Evolutionary conservation across 441 rosid genomes (phyloP).

Genomic region (Syzygium malaccense): DNA sequence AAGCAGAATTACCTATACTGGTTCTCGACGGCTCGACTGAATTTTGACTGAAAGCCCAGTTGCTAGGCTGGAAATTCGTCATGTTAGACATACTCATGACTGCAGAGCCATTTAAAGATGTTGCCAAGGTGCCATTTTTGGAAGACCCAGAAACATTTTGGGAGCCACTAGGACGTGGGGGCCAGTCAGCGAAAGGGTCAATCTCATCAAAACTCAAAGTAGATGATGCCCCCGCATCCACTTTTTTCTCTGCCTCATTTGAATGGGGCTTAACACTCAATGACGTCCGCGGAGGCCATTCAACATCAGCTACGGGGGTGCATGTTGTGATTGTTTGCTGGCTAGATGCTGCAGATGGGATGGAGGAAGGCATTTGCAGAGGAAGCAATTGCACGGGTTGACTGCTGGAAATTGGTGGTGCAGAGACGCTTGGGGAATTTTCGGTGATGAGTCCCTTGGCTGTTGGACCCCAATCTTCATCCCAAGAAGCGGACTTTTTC

Average conservation of each 20-base stretch:
- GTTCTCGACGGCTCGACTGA: conserved; percentile 27
- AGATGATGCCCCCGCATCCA: conserved; percentile 30
- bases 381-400: conserved; percentile 33
- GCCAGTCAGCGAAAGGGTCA: conserved; percentile 93
- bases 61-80: conserved; percentile 24
- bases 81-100: conserved; percentile 19
- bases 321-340: conserved; percentile 41
- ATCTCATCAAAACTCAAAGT: conserved; percentile 50
- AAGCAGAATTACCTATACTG: conserved; percentile 21
- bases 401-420: conserved; percentile 14
- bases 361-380: conserved; percentile 30
- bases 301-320: conserved; percentile 57
- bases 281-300: conserved; percentile 81
- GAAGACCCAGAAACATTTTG: conserved; percentile 24
- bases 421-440: conserved; percentile 21
- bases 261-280: conserved; percentile 24
- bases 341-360: conserved; percentile 24
- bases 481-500: conserved; percentile 61
- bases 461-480: conserved; percentile 77
- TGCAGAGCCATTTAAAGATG: conserved; percentile 15
- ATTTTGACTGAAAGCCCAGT: conserved; percentile 46
- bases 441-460: conserved; percentile 23
- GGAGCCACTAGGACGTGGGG: conserved; percentile 41
- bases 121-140: conserved; percentile 24
- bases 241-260: conserved; percentile 26